Evolutionary conservation across 768 basidiomycete genomes (phyloP), one percentile per base, ranked within the genome.

Genomic region (Hypsizygus marmoreus): DNA sequence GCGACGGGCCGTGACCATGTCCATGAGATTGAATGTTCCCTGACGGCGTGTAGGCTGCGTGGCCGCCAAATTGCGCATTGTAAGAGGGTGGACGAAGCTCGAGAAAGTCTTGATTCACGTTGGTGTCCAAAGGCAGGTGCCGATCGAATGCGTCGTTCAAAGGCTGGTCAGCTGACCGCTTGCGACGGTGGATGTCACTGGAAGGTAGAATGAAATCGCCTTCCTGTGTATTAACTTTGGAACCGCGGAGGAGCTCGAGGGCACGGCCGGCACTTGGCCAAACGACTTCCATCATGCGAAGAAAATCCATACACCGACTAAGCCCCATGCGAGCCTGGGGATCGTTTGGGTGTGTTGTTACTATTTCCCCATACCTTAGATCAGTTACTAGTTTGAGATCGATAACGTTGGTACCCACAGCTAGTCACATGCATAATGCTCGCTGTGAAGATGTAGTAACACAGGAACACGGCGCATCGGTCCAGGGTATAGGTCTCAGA

Each of bases 231-330:
- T 66, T 69, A 26, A 70, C 71, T 59, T 83, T 81, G 28, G 82
- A 75, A 31, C 85, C 87, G 32, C 77, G 75, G 38, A 91, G 75
- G 14, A 91, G 80, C 57, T 87, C 84, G 40, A 82, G 73, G 4
- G 86, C 87, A 13, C 89, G 82, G 8, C 74, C 81, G 3, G 89
- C 89, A 49, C 81, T 81, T 0, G 88, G 88, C 89, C 89, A 91
- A 19, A 84, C 70, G 28, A 76, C 67, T 40, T 81, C 76, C 82
- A 91, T 87, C 16, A 71, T 73, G 40, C 73, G 68, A 22, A 91
- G 73, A 5, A 78, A 73, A 23, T 82, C 79, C 77, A 86, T 85
- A 58, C 84, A 88, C 56, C 76, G 81, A 32, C 69, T 67, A 1
- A 91, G 72, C 5, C 86, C 84, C 43, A 81, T 53, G 28, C 73